These are phyloP conservation scores for Salix purpurea DNA, from an alignment of 345 rosid species.

Conservation along the genomic window DNA sequence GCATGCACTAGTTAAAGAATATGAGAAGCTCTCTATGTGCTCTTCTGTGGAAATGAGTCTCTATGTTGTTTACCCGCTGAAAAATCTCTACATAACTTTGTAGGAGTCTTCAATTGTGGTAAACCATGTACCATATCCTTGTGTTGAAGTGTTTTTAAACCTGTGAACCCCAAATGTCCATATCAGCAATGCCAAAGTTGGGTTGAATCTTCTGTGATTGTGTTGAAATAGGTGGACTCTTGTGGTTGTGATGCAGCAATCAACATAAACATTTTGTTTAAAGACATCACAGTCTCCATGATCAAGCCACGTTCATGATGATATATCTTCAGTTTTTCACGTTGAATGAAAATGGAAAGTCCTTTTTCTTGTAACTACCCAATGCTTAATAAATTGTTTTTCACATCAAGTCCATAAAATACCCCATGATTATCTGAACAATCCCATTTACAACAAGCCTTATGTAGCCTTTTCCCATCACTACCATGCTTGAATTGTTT, in stretches of 20 bases:
- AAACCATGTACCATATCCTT: conserved; percentile 4
- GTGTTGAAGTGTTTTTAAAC: not conserved
- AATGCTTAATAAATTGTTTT: not conserved
- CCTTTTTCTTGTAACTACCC: not conserved
- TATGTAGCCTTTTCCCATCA: not conserved
- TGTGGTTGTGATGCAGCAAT: not conserved
- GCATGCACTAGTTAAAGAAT: conserved; percentile 1
- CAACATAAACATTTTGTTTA: not conserved
- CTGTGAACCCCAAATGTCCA: conserved; percentile 4
- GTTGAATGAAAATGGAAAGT: not conserved
- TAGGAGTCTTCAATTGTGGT: not conserved
- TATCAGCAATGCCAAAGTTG: not conserved
- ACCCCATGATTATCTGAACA: not conserved
- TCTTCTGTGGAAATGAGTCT: not conserved
- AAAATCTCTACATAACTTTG: not conserved
- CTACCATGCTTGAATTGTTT: not conserved
- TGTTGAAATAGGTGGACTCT: no score
- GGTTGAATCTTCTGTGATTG: no score
- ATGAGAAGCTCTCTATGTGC: not conserved
- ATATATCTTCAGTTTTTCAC: not conserved
- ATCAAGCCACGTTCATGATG: not conserved
- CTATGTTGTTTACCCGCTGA: not conserved
- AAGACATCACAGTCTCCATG: not conserved
- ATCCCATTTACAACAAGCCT: not conserved
- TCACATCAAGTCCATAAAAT: not conserved